Percentiles rank a stretch among this genome's conserved stretches.
Conservation (phyloP, 345 rosid genomes). For the Boechera stricta region DNA sequence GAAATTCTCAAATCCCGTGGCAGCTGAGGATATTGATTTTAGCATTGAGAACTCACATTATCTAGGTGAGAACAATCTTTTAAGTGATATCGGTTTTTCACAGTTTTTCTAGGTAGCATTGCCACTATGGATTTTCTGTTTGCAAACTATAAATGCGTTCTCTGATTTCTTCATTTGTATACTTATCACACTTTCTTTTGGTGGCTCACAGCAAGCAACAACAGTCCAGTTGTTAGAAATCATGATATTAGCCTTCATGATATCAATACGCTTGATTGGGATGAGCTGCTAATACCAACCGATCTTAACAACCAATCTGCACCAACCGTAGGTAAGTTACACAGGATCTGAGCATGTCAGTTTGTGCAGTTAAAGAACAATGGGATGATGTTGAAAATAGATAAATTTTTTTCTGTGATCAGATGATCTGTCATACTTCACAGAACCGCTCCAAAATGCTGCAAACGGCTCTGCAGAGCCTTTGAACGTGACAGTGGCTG, state of each 20-base stretch:
- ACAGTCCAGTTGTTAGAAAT: conserved; percentile 51
- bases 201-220: conserved; percentile 57
- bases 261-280: conserved; percentile 98
- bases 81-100: conserved; percentile 41
- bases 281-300: conserved; percentile 70
- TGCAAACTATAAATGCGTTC: neutral
- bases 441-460: conserved; percentile 51
- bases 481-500: conserved; percentile 53
- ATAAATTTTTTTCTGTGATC: conserved; percentile 40
- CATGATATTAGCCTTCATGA: conserved; percentile 83
- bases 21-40: conserved; percentile 69
- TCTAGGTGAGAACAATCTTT: conserved; percentile 45
- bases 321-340: conserved; percentile 59
- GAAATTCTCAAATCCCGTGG: conserved; percentile 53
- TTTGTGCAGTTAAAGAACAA: conserved; percentile 1
- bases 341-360: conserved; percentile 13
- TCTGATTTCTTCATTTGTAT: conserved; percentile 17
- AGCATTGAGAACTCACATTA: conserved; percentile 49
- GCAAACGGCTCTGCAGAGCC: conserved; percentile 47
- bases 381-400: conserved; percentile 9
- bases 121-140: conserved; percentile 15
- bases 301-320: conserved; percentile 50
- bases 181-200: conserved; percentile 40
- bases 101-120: neutral
- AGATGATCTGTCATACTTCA: conserved; percentile 55